phyloP scores from a whole-genome alignment of 1,139 yeast genomes.

The Arxiozyma slooffiae region DNA sequence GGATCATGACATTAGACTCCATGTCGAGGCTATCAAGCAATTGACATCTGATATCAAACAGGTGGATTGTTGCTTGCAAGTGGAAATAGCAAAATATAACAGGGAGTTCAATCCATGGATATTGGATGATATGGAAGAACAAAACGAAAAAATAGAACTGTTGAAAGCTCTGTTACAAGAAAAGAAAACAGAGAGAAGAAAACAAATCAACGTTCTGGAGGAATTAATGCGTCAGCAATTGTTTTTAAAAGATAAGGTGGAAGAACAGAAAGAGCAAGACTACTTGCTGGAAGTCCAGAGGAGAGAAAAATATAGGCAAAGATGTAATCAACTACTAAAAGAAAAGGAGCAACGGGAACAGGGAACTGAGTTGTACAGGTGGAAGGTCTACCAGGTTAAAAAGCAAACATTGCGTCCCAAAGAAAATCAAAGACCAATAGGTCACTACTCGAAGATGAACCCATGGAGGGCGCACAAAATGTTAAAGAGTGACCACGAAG shows the following conservation, averaged over 20 bases:
- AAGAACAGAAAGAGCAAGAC: not conserved
- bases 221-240: not conserved
- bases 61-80: not conserved
- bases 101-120: not conserved
- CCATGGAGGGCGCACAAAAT: not conserved
- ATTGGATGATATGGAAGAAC: not conserved
- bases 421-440: not conserved
- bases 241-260: not conserved
- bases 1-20: not conserved
- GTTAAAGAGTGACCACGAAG: not conserved
- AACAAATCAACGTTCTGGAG: not conserved
- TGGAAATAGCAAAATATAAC: no score
- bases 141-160: not conserved
- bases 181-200: not conserved
- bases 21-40: no score
- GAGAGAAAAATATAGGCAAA: not conserved
- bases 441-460: not conserved
- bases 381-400: not conserved
- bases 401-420: not conserved
- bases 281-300: not conserved
- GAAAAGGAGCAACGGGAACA: not conserved
- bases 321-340: not conserved
- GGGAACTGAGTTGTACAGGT: not conserved
- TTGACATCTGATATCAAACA: not conserved
- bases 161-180: not conserved